A percentile compares a stretch with the other conserved stretches of the same genome.
phyloP scores from a whole-genome alignment of 1,139 yeast genomes.

The Candida albicans region DNA sequence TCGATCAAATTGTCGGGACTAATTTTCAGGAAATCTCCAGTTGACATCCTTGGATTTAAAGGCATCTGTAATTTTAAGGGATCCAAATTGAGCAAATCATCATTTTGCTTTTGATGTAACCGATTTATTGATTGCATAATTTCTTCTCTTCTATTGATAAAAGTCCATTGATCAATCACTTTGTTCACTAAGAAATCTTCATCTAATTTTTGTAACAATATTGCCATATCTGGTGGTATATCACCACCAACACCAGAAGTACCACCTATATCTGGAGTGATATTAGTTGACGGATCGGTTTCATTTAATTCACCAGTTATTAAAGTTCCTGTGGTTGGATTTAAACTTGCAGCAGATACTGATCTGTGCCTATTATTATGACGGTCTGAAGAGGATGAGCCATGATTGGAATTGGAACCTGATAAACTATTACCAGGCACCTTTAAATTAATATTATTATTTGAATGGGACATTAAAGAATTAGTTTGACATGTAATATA shows the following conservation, averaged over 20 bases:
- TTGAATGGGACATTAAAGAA: slow-evolving; percentile 1
- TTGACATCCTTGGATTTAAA: slow-evolving; percentile 53
- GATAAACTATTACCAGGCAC: background rate
- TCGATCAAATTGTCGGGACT: slow-evolving; percentile 63
- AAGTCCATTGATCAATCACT: slow-evolving; percentile 50
- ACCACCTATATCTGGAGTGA: slow-evolving; percentile 9
- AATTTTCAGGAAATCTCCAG: slow-evolving; percentile 12
- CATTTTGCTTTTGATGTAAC: slow-evolving; percentile 35
- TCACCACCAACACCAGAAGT: slow-evolving; percentile 19
- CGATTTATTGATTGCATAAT: slow-evolving; percentile 41
- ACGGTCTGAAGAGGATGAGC: background rate
- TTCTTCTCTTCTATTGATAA: slow-evolving; percentile 48
- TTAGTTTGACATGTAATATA: background rate
- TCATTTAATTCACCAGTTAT: slow-evolving; percentile 5
- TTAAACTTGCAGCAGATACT: slow-evolving; percentile 14
- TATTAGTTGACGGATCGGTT: slow-evolving; percentile 9
- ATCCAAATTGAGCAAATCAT: slow-evolving; percentile 25
- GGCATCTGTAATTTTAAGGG: slow-evolving; percentile 53
- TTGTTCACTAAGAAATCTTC: slow-evolving; percentile 44
- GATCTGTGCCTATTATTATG: slow-evolving; percentile 12
- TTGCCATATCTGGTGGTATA: slow-evolving; percentile 50
- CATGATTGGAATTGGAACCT: background rate
- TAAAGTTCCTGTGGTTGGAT: slow-evolving; percentile 12
- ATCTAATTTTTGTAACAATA: slow-evolving; percentile 43
- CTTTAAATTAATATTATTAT: background rate